phyloP scores from a whole-genome alignment of 768 basidiomycete species.

The Suillus paluster region DNA sequence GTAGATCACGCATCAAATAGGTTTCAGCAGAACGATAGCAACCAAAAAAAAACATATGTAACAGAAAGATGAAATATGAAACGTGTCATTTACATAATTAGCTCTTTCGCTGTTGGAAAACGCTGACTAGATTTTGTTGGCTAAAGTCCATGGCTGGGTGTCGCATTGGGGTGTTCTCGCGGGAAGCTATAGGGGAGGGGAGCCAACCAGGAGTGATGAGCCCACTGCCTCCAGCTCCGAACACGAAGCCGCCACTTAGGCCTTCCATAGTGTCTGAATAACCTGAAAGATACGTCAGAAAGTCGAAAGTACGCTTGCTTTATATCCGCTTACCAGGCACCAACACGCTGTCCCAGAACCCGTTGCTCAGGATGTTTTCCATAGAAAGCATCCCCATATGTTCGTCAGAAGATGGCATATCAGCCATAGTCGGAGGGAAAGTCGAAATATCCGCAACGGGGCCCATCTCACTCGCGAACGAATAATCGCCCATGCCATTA shows the following conservation, averaged over 20 bases:
- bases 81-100: slow-evolving; percentile 13
- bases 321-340: slow-evolving; percentile 68
- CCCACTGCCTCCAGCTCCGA: slow-evolving; percentile 82
- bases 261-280: slow-evolving; percentile 83
- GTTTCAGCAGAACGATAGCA: not conserved
- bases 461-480: slow-evolving; percentile 84
- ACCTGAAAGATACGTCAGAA: slow-evolving; percentile 45
- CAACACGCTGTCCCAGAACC: slow-evolving; percentile 88
- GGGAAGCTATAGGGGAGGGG: slow-evolving; percentile 63
- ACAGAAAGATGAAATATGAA: not conserved
- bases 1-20: not conserved
- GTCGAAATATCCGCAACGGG: slow-evolving; percentile 81
- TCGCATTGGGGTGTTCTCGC: slow-evolving; percentile 48
- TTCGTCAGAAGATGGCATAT: slow-evolving; percentile 46
- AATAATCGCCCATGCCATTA: slow-evolving; percentile 55
- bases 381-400: slow-evolving; percentile 64
- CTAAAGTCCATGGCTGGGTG: slow-evolving; percentile 30
- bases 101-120: slow-evolving; percentile 32
- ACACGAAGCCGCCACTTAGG: slow-evolving; percentile 84
- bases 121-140: slow-evolving; percentile 31
- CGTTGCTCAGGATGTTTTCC: slow-evolving; percentile 79
- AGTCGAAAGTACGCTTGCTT: slow-evolving; percentile 7
- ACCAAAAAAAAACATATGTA: not conserved
- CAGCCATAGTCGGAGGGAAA: slow-evolving; percentile 88
- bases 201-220: slow-evolving; percentile 78